Conservation (phyloP, 208 protist genomes). For the Novymonas esmeraldas region DNA sequence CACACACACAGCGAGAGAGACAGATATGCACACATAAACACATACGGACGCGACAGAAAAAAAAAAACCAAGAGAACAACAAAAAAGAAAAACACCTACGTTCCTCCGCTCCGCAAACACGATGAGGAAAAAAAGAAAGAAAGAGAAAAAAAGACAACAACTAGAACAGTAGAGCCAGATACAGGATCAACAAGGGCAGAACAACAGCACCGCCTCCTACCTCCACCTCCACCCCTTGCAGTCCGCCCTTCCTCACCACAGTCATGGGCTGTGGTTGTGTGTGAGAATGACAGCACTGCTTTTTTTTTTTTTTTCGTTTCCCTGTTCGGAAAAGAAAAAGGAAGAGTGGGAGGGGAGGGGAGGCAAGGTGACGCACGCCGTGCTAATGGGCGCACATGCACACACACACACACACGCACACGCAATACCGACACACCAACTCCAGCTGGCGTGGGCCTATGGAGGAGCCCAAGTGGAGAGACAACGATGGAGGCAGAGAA, state of each 20-base stretch:
- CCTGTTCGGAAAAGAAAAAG: neutral
- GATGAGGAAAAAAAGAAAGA: neutral
- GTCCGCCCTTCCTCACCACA: too few species aligned
- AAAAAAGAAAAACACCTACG: neutral
- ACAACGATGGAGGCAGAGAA: neutral
- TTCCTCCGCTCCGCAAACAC: neutral
- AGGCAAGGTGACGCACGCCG: neutral
- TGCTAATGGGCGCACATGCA: too few species aligned
- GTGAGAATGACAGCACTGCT: neutral
- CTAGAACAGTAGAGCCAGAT: neutral
- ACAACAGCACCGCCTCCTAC: too few species aligned
- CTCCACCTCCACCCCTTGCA: too few species aligned
- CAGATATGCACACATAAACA: slow-evolving; percentile 9
- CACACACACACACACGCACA: too few species aligned
- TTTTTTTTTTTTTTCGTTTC: neutral
- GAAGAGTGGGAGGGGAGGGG: neutral
- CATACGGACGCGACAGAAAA: slow-evolving; percentile 2
- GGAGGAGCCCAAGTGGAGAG: neutral
- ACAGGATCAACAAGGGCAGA: neutral
- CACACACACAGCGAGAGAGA: neutral
- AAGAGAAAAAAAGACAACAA: slow-evolving; percentile 7
- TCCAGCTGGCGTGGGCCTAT: too few species aligned
- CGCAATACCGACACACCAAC: too few species aligned
- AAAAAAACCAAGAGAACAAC: slow-evolving; percentile 13
- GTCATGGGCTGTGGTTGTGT: too few species aligned